These are phyloP conservation scores for Fraxinus cuspidata DNA, from an alignment of 257 asterid genomes.

Conservation along the genomic window DNA sequence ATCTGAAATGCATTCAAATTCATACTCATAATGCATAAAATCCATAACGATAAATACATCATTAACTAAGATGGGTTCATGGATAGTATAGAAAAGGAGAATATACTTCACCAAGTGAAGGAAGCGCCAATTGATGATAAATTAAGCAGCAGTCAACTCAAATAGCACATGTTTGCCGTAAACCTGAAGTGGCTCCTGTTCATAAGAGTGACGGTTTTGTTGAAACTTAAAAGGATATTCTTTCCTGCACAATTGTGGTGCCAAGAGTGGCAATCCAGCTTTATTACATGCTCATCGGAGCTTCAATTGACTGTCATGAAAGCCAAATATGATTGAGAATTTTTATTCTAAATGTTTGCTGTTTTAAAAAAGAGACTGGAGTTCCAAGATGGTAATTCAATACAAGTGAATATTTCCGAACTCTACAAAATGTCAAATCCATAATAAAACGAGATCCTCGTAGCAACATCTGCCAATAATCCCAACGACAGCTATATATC, in stretches of 20 bases:
- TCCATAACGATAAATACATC: not conserved
- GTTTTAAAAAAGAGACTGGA: not conserved
- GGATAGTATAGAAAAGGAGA: not conserved
- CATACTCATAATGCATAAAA: no score
- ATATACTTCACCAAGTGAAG: not conserved
- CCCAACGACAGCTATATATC: not conserved
- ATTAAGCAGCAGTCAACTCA: not conserved
- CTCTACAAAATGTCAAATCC: not conserved
- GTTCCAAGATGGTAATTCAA: not conserved
- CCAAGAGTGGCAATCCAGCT: no score
- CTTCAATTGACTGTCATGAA: no score
- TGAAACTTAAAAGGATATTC: no score
- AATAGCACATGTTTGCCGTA: no score
- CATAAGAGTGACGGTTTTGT: no score
- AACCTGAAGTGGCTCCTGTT: no score
- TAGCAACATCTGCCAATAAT: not conserved
- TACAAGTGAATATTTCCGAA: not conserved
- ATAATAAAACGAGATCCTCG: not conserved
- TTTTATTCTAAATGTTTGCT: not conserved
- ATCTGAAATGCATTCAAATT: not conserved
- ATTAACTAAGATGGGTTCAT: not conserved
- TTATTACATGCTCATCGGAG: no score
- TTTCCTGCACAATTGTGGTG: no score
- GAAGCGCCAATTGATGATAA: not conserved
- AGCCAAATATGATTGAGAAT: not conserved